phyloP scores from a whole-genome alignment of 2,329 filamentous ascomycete genomes.

The Pseudogymnoascus sp. region DNA sequence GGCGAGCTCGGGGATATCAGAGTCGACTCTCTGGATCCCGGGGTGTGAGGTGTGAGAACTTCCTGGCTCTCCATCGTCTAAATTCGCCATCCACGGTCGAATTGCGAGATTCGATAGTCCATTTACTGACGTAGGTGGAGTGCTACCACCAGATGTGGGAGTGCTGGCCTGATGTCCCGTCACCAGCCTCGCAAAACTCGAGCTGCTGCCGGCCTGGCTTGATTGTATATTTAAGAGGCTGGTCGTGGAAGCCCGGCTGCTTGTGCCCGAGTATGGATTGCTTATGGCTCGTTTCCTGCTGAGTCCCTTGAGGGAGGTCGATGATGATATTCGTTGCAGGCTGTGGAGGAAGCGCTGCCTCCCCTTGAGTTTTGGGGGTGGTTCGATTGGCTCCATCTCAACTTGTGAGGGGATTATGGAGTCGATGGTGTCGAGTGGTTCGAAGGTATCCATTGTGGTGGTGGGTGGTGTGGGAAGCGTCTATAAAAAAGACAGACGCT shows the following conservation, averaged over 20 bases:
- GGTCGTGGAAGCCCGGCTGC: slow-evolving; percentile 22
- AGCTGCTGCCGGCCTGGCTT: slow-evolving; percentile 23
- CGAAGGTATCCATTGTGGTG: background rate
- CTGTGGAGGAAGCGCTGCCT: slow-evolving; percentile 25
- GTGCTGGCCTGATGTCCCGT: slow-evolving; percentile 24
- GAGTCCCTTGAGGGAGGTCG: slow-evolving; percentile 26
- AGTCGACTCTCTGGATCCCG: slow-evolving; percentile 10
- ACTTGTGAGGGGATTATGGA: background rate
- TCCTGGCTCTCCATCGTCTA: slow-evolving; percentile 16
- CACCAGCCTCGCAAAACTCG: slow-evolving; percentile 21
- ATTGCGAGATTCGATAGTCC: background rate
- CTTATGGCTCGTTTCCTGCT: slow-evolving; percentile 24
- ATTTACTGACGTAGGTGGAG: slow-evolving; percentile 14
- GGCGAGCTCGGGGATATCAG: slow-evolving; percentile 22
- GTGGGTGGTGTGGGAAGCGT: background rate
- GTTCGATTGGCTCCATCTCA: slow-evolving; percentile 17
- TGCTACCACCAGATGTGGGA: slow-evolving; percentile 23
- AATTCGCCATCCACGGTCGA: background rate
- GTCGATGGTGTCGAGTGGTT: background rate
- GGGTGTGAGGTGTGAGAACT: slow-evolving; percentile 14
- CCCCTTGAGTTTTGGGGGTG: slow-evolving; percentile 24
- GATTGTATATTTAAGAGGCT: slow-evolving; percentile 25
- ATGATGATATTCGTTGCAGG: slow-evolving; percentile 30
- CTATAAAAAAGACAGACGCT: background rate
- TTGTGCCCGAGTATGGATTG: slow-evolving; percentile 26